A percentile compares a stretch with the other conserved stretches of the same genome.
Evolutionary conservation across 345 rosid species (phyloP).

Genomic region (Cardamine occulta): DNA sequence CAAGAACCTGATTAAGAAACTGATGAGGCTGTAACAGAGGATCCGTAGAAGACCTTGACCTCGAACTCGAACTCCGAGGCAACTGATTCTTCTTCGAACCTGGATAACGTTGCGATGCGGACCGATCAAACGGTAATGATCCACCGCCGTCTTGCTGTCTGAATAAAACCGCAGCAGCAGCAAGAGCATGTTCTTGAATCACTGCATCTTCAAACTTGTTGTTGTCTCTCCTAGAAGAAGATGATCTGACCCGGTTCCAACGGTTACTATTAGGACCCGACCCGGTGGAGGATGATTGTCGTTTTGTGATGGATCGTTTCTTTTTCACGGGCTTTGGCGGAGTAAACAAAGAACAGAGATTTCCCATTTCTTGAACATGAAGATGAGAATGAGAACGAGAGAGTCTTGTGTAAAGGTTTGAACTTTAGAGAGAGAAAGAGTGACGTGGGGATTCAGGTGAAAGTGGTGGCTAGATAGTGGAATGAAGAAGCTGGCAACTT

Average conservation of each 20-base stretch:
- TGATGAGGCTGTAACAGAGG: conserved; percentile 90
- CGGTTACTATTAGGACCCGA: conserved; percentile 45
- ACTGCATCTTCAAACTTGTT: conserved; percentile 61
- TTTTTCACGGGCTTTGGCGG: conserved; percentile 55
- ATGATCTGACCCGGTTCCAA: conserved; percentile 68
- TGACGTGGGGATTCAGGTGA: conserved; percentile 37
- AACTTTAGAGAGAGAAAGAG: conserved; percentile 15
- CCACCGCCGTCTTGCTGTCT: conserved; percentile 54
- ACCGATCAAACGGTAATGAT: conserved; percentile 74
- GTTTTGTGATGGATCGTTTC: conserved; percentile 46
- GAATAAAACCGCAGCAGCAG: conserved; percentile 74
- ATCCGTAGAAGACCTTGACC: conserved; percentile 86
- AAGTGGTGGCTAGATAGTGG: conserved; percentile 42
- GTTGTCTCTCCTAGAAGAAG: conserved; percentile 60
- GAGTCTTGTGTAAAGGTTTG: conserved; percentile 8
- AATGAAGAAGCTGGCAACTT: conserved; percentile 38
- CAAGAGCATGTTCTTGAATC: conserved; percentile 74
- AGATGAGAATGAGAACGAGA: background rate
- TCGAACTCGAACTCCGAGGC: conserved; percentile 87
- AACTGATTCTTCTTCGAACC: conserved; percentile 69
- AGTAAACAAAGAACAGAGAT: conserved; percentile 63
- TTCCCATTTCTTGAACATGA: conserved; percentile 52
- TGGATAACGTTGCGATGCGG: conserved; percentile 69
- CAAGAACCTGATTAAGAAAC: conserved; percentile 77
- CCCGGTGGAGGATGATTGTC: conserved; percentile 38